Conservation (phyloP, 495 filamentous ascomycete genomes). For the Choiromyces venosus region DNA sequence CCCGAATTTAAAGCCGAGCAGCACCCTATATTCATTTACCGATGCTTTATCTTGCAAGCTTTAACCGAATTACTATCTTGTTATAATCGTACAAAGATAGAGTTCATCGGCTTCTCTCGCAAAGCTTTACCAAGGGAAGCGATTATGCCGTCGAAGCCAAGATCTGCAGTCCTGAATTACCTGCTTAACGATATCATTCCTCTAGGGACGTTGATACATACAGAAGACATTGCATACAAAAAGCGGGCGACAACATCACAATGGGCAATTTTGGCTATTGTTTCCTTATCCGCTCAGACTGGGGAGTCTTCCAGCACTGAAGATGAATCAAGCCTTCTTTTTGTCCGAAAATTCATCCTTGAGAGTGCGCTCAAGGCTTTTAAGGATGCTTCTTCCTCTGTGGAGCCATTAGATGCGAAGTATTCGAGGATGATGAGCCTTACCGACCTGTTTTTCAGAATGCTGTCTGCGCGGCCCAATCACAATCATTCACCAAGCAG, state of each 20-base stretch:
- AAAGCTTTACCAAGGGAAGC: slow-evolving; percentile 71
- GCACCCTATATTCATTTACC: slow-evolving; percentile 91
- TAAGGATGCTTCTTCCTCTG: slow-evolving; percentile 75
- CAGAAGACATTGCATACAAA: slow-evolving; percentile 67
- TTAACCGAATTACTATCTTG: slow-evolving; percentile 86
- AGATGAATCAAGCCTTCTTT: slow-evolving; percentile 81
- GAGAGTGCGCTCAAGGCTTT: slow-evolving; percentile 89
- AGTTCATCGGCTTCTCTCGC: slow-evolving; percentile 98
- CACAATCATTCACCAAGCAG: slow-evolving; percentile 46
- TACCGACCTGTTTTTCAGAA: slow-evolving; percentile 85
- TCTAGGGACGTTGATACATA: slow-evolving; percentile 64
- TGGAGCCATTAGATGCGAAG: slow-evolving; percentile 74
- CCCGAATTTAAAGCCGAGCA: slow-evolving; percentile 81
- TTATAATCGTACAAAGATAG: slow-evolving; percentile 90
- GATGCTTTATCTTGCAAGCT: slow-evolving; percentile 91
- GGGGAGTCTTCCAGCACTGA: slow-evolving; percentile 65
- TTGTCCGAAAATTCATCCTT: slow-evolving; percentile 87
- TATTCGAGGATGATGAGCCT: slow-evolving; percentile 80
- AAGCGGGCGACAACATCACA: slow-evolving; percentile 78
- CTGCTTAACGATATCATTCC: slow-evolving; percentile 81
- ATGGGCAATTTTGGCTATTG: slow-evolving; percentile 77
- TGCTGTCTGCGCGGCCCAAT: slow-evolving; percentile 75
- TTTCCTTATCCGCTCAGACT: slow-evolving; percentile 81
- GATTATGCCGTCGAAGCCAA: slow-evolving; percentile 86
- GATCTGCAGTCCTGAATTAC: slow-evolving; percentile 88